phyloP scores from a whole-genome alignment of 257 asterid species.

The Fraxinus pennsylvanica region DNA sequence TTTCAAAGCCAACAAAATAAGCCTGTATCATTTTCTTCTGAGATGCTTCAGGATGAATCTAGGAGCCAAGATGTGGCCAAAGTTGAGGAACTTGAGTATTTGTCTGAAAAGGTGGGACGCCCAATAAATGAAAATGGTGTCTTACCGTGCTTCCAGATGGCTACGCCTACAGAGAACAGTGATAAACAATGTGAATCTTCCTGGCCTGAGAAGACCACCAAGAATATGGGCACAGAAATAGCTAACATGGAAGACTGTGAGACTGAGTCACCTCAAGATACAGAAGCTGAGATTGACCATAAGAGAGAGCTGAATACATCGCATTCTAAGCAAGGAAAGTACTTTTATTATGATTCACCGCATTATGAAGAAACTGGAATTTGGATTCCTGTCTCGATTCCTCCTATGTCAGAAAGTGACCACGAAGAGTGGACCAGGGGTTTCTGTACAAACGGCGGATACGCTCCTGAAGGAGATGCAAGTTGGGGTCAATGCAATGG shows the following conservation, averaged over 20 bases:
- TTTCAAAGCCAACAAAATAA: slow-evolving; percentile 27
- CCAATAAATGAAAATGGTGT: slow-evolving; percentile 9
- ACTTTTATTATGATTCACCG: slow-evolving; percentile 77
- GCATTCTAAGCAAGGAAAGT: slow-evolving; percentile 49
- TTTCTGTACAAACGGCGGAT: slow-evolving; percentile 72
- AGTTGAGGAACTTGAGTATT: slow-evolving; percentile 28
- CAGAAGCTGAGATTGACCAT: slow-evolving; percentile 21
- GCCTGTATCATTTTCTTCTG: slow-evolving; percentile 25
- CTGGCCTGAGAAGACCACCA: slow-evolving; percentile 25
- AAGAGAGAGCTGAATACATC: slow-evolving; percentile 31
- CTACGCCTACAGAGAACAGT: slow-evolving; percentile 19
- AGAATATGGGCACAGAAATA: slow-evolving; percentile 23
- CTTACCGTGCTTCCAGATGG: slow-evolving; percentile 4
- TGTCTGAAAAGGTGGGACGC: slow-evolving; percentile 21
- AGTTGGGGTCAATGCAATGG: slow-evolving; percentile 63
- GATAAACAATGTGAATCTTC: slow-evolving; percentile 23
- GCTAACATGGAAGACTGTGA: slow-evolving; percentile 23
- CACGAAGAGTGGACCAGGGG: slow-evolving; percentile 81
- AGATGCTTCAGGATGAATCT: slow-evolving; percentile 13
- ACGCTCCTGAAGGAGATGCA: slow-evolving; percentile 62
- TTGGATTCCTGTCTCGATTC: slow-evolving; percentile 98
- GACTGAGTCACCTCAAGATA: slow-evolving; percentile 27
- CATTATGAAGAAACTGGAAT: slow-evolving; percentile 85
- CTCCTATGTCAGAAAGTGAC: slow-evolving; percentile 90
- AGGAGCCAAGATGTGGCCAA: slow-evolving; percentile 21